Evolutionary conservation across 345 rosid genomes (phyloP).

Genomic region (Pistacia vera): DNA sequence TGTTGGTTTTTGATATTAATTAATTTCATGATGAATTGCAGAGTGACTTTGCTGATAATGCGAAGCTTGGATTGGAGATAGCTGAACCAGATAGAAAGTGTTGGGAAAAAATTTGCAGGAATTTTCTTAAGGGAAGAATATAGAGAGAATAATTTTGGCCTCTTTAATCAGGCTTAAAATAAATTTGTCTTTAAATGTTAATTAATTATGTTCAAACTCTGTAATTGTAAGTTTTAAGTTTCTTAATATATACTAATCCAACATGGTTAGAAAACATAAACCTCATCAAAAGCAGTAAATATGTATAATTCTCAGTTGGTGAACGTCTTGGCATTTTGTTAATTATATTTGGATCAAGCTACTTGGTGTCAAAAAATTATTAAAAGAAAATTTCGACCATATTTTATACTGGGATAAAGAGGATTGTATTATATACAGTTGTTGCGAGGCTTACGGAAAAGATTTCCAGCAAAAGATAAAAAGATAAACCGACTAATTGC

Average conservation of each 20-base stretch:
- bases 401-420: not conserved
- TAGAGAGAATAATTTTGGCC: not conserved
- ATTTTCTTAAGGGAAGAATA: conserved; percentile 47
- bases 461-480: not conserved
- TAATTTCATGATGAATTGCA: conserved; percentile 22
- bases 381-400: too few relatives aligned
- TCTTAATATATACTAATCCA: not conserved
- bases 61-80: conserved; percentile 43
- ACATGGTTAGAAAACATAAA: not conserved
- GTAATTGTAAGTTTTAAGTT: not conserved
- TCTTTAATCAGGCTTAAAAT: not conserved
- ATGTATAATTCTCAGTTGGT: too few relatives aligned
- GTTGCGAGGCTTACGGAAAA: not conserved
- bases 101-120: conserved; percentile 65
- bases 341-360: too few relatives aligned
- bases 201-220: too few relatives aligned
- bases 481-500: too few relatives aligned
- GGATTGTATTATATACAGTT: not conserved
- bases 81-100: conserved; percentile 57
- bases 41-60: conserved; percentile 49
- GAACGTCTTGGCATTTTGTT: too few relatives aligned
- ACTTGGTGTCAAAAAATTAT: too few relatives aligned
- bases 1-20: not conserved
- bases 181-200: not conserved
- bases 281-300: not conserved